A percentile compares a stretch with the other conserved stretches of the same genome.
Evolutionary conservation across 1,139 yeast species (phyloP).

Genomic region (Tardiomyces depauwii): DNA sequence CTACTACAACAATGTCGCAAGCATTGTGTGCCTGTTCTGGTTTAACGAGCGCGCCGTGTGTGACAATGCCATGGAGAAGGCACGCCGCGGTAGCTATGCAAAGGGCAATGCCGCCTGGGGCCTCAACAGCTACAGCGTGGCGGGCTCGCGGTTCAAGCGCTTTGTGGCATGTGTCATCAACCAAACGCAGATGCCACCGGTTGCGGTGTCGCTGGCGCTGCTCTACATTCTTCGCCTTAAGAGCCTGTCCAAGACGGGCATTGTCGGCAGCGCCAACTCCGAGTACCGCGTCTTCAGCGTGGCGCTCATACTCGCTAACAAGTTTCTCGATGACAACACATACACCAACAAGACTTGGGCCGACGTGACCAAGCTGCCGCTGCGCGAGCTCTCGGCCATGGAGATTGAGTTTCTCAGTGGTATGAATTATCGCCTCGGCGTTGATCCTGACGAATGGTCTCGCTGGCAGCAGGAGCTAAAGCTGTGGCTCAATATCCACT

Average conservation of each 20-base stretch:
- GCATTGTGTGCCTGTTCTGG: slow-evolving; percentile 23
- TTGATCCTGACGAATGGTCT: slow-evolving; percentile 19
- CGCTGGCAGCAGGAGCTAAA: slow-evolving; percentile 19
- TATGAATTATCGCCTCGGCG: slow-evolving; percentile 22
- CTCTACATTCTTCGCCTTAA: slow-evolving; percentile 26
- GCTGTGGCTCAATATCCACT: slow-evolving; percentile 16
- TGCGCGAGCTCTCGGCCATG: slow-evolving; percentile 45
- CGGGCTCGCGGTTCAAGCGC: slow-evolving; percentile 13
- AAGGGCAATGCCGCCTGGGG: background rate
- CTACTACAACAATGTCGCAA: slow-evolving; percentile 18
- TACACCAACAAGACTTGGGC: slow-evolving; percentile 90
- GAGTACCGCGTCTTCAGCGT: slow-evolving; percentile 54
- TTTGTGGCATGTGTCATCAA: slow-evolving; percentile 20
- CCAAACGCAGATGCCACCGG: slow-evolving; percentile 25
- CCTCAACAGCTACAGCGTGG: slow-evolving; percentile 7
- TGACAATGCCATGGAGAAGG: slow-evolving; percentile 8
- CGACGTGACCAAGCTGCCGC: slow-evolving; percentile 69
- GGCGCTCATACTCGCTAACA: slow-evolving; percentile 72
- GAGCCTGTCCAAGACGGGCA: slow-evolving; percentile 13
- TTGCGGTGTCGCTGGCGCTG: slow-evolving; percentile 26
- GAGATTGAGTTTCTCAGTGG: slow-evolving; percentile 38
- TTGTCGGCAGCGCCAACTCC: slow-evolving; percentile 24
- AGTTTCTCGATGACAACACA: slow-evolving; percentile 88
- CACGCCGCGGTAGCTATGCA: background rate
- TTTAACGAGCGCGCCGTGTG: slow-evolving; percentile 15